These are phyloP conservation scores for Vickermania spadyakhi DNA, from an alignment of 208 protist species.

Conservation along the genomic window DNA sequence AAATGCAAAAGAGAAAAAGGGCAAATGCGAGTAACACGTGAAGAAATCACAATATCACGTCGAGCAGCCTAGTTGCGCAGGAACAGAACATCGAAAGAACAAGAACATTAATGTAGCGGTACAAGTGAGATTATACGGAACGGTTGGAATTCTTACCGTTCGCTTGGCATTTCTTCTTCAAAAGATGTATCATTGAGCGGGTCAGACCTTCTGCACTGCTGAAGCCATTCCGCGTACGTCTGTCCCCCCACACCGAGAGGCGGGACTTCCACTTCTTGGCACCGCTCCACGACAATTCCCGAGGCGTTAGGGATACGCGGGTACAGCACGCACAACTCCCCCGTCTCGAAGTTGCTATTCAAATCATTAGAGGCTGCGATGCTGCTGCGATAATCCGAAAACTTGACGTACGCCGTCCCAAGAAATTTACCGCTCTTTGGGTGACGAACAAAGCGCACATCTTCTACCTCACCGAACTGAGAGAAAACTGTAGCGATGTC, in stretches of 20 bases:
- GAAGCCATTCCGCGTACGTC: constrained; percentile 47
- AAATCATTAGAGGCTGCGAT: constrained; percentile 68
- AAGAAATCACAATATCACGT: no score
- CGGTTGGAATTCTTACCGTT: background rate
- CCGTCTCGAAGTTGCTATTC: constrained; percentile 64
- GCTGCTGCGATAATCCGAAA: constrained; percentile 53
- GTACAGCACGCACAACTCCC: constrained; percentile 38
- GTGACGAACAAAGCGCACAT: constrained; percentile 73
- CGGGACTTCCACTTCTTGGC: constrained; percentile 59
- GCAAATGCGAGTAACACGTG: no score
- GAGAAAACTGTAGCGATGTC: constrained; percentile 83
- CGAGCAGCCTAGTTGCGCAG: no score
- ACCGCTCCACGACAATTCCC: constrained; percentile 72
- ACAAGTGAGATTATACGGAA: background rate
- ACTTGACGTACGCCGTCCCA: constrained; percentile 75
- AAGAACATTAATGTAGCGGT: background rate
- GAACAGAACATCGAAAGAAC: background rate
- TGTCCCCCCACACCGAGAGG: constrained; percentile 8
- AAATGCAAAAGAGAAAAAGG: no score
- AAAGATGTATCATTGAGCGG: background rate
- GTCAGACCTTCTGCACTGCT: background rate
- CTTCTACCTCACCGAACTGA: constrained; percentile 74
- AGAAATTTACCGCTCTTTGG: constrained; percentile 55
- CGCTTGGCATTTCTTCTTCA: background rate
- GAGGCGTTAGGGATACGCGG: constrained; percentile 6